Conservation (phyloP, 1,284 basidiomycete genomes). For the Inonotus hispidus region DNA sequence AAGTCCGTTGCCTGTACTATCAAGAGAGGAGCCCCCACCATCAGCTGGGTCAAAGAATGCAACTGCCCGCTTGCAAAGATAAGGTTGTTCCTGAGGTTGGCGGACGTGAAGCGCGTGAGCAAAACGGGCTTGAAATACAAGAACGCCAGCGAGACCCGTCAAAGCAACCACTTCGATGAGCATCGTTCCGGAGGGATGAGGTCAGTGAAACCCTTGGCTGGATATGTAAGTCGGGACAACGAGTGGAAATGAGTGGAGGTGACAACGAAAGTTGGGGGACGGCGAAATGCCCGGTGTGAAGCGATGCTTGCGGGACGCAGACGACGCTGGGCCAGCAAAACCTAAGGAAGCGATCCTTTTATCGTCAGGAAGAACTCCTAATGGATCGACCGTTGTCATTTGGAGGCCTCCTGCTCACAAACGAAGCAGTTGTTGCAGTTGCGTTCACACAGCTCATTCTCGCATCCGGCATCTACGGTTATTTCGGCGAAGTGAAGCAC, state of each 20-base stretch:
- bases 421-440: background rate
- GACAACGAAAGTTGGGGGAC: background rate
- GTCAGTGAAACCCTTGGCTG: no score
- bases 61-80: slow-evolving; percentile 20
- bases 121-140: background rate
- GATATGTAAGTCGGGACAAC: no score
- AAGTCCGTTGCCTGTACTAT: slow-evolving; percentile 37
- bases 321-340: background rate
- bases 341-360: background rate
- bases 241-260: background rate
- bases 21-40: slow-evolving; percentile 50
- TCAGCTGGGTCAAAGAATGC: slow-evolving; percentile 40
- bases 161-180: background rate
- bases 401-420: background rate
- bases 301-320: background rate
- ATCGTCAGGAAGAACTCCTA: background rate
- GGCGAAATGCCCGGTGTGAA: background rate
- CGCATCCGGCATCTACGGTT: background rate
- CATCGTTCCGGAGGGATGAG: background rate
- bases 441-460: background rate
- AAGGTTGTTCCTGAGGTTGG: background rate
- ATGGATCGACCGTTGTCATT: background rate
- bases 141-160: background rate
- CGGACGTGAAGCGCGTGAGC: background rate
- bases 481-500: background rate